Evolutionary conservation across 306 rosid species (phyloP), one percentile per base, ranked within the genome.

Genomic region (Biancaea sappan): DNA sequence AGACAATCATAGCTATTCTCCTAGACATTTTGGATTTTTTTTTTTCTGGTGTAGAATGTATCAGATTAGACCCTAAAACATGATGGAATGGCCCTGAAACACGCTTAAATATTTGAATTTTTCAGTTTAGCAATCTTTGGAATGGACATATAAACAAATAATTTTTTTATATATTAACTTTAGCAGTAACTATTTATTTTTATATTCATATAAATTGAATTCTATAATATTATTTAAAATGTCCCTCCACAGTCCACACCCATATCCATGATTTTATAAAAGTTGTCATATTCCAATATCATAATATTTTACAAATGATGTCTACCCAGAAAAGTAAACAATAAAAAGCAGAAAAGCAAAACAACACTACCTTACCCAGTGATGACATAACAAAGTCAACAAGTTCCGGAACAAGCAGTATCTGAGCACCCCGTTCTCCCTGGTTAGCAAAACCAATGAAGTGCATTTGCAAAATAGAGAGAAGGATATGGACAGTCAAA

Each of bases 341-440:
- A 34, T 32, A 59, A 50, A 74, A 77, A 37, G 32, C 21, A 62
- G 56, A 1, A 72, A 41, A 51, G 38, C 35, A 48, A 59, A 78
- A 70, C 50, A 71, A 70, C 24, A 28, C 74, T 86, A 91, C 98
- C 98, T 91, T 89, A 82, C 84, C 89, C 29, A 94, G 84, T 15
- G 97, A 73, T 52, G 90, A 61, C 73, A 71, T 84, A 19, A 94
- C 84, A 81, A 82, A 91, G 64, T 94, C 96, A 59, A 83, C 87
- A 6, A 94, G 98, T 73, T 94, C 98, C 15, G 97, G 91, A 71
- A 84, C 98, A 84, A 91, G 51, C 28, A 94, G 74, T 48, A 91
- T 72, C 65, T 91, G 97, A 72, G 98, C 98, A 66, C 97, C 96
- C 71, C 69, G 90, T 62, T 91, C 95, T 63, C 96, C 97, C 98